A percentile compares a stretch with the other conserved stretches of the same genome.
Conservation (phyloP, 805 yeast species). For the Ogataea haglerorum region DNA sequence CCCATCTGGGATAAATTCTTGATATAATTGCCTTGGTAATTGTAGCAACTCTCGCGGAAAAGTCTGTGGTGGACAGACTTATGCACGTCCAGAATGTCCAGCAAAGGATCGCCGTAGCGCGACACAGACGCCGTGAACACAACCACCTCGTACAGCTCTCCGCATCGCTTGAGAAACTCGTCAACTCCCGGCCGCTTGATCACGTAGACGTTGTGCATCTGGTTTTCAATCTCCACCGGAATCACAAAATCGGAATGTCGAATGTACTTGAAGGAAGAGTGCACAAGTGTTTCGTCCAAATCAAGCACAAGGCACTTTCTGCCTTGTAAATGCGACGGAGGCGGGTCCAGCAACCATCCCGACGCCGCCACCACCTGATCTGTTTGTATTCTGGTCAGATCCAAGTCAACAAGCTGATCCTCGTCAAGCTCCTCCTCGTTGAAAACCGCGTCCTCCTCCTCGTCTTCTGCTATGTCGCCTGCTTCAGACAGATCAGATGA, state of each 20-base stretch:
- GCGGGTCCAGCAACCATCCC: slow-evolving; percentile 62
- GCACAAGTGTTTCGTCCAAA: slow-evolving; percentile 94
- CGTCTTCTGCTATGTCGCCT: slow-evolving; percentile 18
- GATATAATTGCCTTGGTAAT: slow-evolving; percentile 90
- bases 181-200: slow-evolving; percentile 98
- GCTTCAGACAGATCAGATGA: slow-evolving; percentile 15
- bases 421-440: slow-evolving; percentile 23
- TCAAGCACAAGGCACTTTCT: slow-evolving; percentile 89
- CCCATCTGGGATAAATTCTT: slow-evolving; percentile 94
- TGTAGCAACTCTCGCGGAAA: slow-evolving; percentile 91
- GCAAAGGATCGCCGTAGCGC: slow-evolving; percentile 92
- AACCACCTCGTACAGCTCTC: slow-evolving; percentile 87
- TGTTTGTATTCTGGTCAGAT: slow-evolving; percentile 62
- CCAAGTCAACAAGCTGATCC: slow-evolving; percentile 38
- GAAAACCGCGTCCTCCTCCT: slow-evolving; percentile 15
- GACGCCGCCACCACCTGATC: slow-evolving; percentile 68
- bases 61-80: slow-evolving; percentile 82
- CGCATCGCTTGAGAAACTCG: slow-evolving; percentile 79
- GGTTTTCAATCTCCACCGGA: slow-evolving; percentile 94
- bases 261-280: slow-evolving; percentile 87
- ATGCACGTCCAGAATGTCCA: slow-evolving; percentile 81
- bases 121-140: slow-evolving; percentile 96
- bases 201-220: slow-evolving; percentile 90
- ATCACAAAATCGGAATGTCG: slow-evolving; percentile 94
- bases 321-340: slow-evolving; percentile 45